Evolutionary conservation across 176 grass and related monocot species (phyloP).

Genomic region (Lolium perenne): DNA sequence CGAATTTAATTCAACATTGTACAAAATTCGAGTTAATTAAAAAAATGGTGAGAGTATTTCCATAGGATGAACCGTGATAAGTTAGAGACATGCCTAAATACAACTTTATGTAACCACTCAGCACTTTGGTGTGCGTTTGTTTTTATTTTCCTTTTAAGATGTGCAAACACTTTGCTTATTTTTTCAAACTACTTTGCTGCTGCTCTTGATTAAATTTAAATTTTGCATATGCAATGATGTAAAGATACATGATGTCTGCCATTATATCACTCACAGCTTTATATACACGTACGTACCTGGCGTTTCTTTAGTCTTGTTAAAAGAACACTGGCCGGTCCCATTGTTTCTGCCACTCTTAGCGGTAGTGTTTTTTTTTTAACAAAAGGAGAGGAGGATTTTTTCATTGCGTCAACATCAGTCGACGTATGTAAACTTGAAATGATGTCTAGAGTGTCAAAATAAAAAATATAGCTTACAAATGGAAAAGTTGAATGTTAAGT

Average conservation of each 20-base stretch:
- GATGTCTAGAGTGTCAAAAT: not conserved
- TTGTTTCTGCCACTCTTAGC: not conserved
- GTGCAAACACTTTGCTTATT: not conserved
- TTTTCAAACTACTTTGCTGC: not conserved
- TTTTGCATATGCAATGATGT: conserved; percentile 11
- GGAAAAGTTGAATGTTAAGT: not conserved
- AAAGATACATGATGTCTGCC: conserved; percentile 19
- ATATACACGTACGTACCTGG: not conserved
- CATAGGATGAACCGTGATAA: not conserved
- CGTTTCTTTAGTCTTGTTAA: not conserved
- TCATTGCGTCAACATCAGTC: not conserved
- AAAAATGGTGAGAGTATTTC: not conserved
- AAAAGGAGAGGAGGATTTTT: not conserved
- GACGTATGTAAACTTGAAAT: not conserved
- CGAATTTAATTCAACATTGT: too few species aligned
- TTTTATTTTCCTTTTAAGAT: not conserved
- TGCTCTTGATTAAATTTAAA: not conserved
- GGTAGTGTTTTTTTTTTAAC: not conserved
- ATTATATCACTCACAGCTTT: not conserved
- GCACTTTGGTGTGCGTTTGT: not conserved
- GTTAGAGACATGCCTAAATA: not conserved
- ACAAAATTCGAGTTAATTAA: too few species aligned
- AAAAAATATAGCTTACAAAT: not conserved
- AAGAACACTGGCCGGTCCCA: not conserved
- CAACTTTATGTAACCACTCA: not conserved